Evolutionary conservation across 371 early-diverging fungal species (phyloP), one percentile per base, ranked within the genome.

Genomic region (Mucor circinelloides): DNA sequence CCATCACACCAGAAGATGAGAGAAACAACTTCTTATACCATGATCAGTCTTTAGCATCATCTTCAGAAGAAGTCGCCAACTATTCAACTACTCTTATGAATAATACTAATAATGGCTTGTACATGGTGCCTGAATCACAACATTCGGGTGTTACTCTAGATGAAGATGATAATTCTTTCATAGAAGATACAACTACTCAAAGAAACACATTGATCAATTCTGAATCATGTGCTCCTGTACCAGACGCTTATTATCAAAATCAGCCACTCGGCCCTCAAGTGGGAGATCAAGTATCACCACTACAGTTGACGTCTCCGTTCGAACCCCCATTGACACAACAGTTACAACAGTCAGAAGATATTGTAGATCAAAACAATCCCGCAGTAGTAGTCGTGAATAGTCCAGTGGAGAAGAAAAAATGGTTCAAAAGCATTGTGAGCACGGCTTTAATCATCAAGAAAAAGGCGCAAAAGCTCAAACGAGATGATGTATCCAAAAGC

Each of bases 1-100:
- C 60, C 17, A 30, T 46, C 40, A 60, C 60, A 38, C 63, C 63
- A 28, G 54, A 63, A 23, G 63, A 63, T 21, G 32, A 61, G 36
- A 54, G 38, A 19, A 25, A 8, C 40, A 36, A 34, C 38, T 58
- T 23, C 13, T 58, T 31, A 13, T 36, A 58, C 12, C 32, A 21
- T 13, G 58, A 58, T 10, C 58, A 23, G 2, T 7, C 28, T 38
- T 28, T 31, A 6, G n/a, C 58, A 25, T 12, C 58, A 13, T 2
- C 58, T 25, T 13, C 10, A 38, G 46, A 64, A 40, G 55, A 40
- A 31, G 42, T 57, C 27, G 31, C 25, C 21, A 23, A 63, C 40
- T 27, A 40, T 30, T 15, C 30, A 30, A 13, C 25, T 28, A 46
- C 40, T 36, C 2, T 36, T 30, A 64, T 38, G 13, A 25, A 42